Evolutionary conservation across 2,329 filamentous ascomycete genomes (phyloP), one percentile per base, ranked within the genome.

Genomic region (Pyrenochaeta sp.): DNA sequence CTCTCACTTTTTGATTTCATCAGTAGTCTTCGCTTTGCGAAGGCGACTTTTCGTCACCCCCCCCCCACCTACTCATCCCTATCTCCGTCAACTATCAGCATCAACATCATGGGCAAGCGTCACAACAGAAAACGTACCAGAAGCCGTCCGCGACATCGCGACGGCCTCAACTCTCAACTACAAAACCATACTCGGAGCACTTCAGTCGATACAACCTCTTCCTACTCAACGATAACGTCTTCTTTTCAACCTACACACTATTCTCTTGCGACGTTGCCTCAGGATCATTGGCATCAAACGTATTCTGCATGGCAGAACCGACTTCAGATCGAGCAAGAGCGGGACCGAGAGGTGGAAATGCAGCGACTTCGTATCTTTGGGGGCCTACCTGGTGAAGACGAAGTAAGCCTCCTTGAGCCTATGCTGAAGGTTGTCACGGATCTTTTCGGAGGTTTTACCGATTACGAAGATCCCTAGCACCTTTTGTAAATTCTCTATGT

Each of bases 381-480:
- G 17, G 78, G 78, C 23, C 68, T 75, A 47, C 73, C 67, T 40
- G 75, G 74, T 48, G 77, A 27, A 27, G 9, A 79, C 52, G 77
- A 79, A 59, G 67, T 68, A 61, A 70, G 69, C 54, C 71, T 81
- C 12, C 69, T 78, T 45, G 78, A 75, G 45, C 74, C 76, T 2
- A 81, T 81, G 78, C 62, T 81, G 54, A 77, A 78, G 64, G 78
- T 81, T 10, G 78, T 81, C 17, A 76, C 77, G 47, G 73, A 76
- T 56, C 70, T 81, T 12, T 81, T 81, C 58, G 71, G 79, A 50
- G 78, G 77, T 29, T 64, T 69, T 48, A 73, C 76, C 54, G 78
- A 81, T 62, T 81, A 79, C 53, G 73, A 77, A 45, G 76, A 79
- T 58, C 72, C 75, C 35, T 78, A 68, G 73, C 54, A 46, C 43